Evolutionary conservation across 306 rosid species (phyloP), one percentile per base, ranked within the genome.

Genomic region (Cajanus cajan): DNA sequence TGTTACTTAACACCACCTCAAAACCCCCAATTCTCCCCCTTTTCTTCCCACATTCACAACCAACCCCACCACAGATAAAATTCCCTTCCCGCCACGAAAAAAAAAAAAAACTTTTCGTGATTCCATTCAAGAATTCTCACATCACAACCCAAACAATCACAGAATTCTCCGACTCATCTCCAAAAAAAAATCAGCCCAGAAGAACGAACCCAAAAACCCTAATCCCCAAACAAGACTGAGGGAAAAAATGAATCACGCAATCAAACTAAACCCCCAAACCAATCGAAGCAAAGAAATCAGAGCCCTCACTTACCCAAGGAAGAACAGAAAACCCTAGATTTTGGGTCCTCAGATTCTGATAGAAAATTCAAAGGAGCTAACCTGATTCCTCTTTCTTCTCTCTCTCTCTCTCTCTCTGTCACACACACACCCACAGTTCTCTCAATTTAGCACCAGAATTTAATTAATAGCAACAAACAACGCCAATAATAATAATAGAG

Each of bases 311-410:
- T 62, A 85, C 85, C 86, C 44, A 68, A 40, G 25, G 86, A 72
- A 64, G 48, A 51, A 41, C 43, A 61, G 65, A 71, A 43, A 79
- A 82, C 90, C 86, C 93, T 86, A 85, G 74, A 80, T 47, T 76
- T 84, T 85, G 80, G 85, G 92, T 51, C 54, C 54, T 82, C 67
- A 80, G 88, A 88, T 76, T 84, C 79, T 83, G 86, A 78, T 43
- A 75, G 84, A 64, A 82, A 85, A 84, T 88, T 82, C 83, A 81
- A 63, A 82, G 84, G 79, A 68, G 87, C 84, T 87, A 88, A 86
- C 83, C 81, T 14, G 90, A 84, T 84, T 87, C 85, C 74, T 28
- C 55, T n/a, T n/a, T n/a, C n/a, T n/a, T 58, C 88, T 77, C 74
- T 1, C 78, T 18, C 45, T 33, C 75, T 43, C 55, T 67, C 71